Percentiles rank a stretch among this genome's conserved stretches.
Conservation (phyloP, 108 stramenopile genomes). For the Thalassiosira profunda region DNA sequence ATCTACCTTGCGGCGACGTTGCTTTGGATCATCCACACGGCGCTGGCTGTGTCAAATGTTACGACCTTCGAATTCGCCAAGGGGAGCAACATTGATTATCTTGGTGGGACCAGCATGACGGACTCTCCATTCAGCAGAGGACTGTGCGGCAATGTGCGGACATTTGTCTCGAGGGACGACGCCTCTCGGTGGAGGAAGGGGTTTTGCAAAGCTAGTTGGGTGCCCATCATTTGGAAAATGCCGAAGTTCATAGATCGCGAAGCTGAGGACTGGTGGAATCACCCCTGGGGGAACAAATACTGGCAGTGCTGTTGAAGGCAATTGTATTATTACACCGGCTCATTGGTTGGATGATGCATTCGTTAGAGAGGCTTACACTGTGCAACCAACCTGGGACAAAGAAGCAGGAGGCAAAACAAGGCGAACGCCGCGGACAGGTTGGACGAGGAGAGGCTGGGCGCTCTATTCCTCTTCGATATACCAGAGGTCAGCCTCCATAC, state of each 20-base stretch:
- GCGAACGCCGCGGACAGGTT: too few species aligned
- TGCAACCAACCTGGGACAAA: too few species aligned
- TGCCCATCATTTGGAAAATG: slow-evolving; percentile 69
- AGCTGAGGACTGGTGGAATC: slow-evolving; percentile 82
- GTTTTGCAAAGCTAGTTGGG: slow-evolving; percentile 28
- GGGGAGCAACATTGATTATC: slow-evolving; percentile 66
- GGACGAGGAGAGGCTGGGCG: too few species aligned
- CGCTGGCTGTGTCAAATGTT: slow-evolving; percentile 53
- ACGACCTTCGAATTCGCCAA: slow-evolving; percentile 76
- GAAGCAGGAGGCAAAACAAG: too few species aligned
- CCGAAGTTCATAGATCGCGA: slow-evolving; percentile 66
- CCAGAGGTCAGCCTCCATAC: too few species aligned
- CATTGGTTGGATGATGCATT: too few species aligned
- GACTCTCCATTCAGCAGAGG: slow-evolving; percentile 70
- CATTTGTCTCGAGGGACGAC: slow-evolving; percentile 60
- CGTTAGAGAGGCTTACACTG: too few species aligned
- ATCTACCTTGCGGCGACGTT: slow-evolving; percentile 31
- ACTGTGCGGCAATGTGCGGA: slow-evolving; percentile 40
- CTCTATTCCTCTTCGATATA: background rate
- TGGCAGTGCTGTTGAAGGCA: slow-evolving; percentile 87
- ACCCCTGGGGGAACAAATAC: slow-evolving; percentile 90
- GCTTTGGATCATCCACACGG: slow-evolving; percentile 51
- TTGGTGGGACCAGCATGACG: slow-evolving; percentile 56
- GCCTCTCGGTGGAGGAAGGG: background rate
- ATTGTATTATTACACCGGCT: too few species aligned